Conservation (phyloP, 2,329 filamentous ascomycete species). For the Aspergillus novoparasiticus region DNA sequence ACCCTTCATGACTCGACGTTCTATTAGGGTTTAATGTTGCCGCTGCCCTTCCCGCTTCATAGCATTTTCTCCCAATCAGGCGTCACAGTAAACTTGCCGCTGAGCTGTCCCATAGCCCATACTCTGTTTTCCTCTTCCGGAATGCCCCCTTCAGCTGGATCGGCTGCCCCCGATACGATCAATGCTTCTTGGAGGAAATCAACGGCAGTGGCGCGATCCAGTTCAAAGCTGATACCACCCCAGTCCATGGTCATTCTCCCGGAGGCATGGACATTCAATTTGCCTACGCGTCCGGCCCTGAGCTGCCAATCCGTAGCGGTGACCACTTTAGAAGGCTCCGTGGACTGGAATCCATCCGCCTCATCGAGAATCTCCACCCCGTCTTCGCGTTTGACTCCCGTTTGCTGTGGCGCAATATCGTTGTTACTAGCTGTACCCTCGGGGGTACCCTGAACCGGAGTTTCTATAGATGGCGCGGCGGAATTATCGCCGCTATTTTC, state of each 20-base stretch:
- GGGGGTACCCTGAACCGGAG: slow-evolving; percentile 1
- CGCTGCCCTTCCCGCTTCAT: slow-evolving; percentile 17
- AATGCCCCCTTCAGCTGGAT: slow-evolving; percentile 23
- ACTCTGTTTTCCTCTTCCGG: slow-evolving; percentile 45
- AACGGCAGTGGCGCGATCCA: slow-evolving; percentile 59
- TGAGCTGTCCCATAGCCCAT: slow-evolving; percentile 63
- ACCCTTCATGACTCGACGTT: background rate
- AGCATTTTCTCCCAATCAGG: slow-evolving; percentile 62
- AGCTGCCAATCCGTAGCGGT: slow-evolving; percentile 47
- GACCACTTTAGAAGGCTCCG: slow-evolving; percentile 34
- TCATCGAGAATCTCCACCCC: slow-evolving; percentile 32
- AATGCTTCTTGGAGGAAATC: slow-evolving; percentile 65
- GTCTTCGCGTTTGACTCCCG: slow-evolving; percentile 35
- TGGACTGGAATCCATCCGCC: slow-evolving; percentile 14
- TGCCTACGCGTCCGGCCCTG: slow-evolving; percentile 60
- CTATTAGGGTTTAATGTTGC: background rate
- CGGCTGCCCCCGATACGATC: slow-evolving; percentile 35
- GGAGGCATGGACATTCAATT: slow-evolving; percentile 63
- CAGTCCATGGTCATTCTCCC: slow-evolving; percentile 64
- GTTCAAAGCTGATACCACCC: slow-evolving; percentile 62
- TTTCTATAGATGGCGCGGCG: slow-evolving; percentile 12
- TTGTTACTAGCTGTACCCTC: slow-evolving; percentile 4
- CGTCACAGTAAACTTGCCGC: slow-evolving; percentile 65
- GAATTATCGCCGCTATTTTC: slow-evolving; percentile 18
- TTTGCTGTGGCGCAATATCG: slow-evolving; percentile 13